Conservation (phyloP, 345 rosid species). For the Cardamine chenopodiifolia region DNA sequence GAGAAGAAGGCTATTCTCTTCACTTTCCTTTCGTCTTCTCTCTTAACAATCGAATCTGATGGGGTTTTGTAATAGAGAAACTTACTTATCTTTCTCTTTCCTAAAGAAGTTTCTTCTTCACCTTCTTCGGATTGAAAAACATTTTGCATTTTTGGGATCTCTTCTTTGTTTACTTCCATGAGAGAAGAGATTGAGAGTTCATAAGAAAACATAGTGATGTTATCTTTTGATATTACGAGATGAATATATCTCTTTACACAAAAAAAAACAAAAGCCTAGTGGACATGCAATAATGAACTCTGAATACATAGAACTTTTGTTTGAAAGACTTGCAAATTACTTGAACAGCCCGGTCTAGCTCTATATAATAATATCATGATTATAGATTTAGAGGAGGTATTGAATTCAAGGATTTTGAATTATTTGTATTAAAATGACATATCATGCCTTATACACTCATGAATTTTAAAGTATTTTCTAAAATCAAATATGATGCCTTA, state of each 20-base stretch:
- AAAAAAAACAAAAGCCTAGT: conserved; percentile 19
- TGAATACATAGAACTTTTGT: neutral
- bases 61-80: conserved; percentile 3
- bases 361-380: no score
- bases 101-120: neutral
- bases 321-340: neutral
- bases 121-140: neutral
- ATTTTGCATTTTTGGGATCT: neutral
- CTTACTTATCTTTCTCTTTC: conserved; percentile 41
- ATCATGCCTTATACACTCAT: no score
- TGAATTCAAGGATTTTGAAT: no score
- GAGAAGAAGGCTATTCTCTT: conserved; percentile 28
- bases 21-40: conserved; percentile 30
- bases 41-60: conserved; percentile 12
- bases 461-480: no score
- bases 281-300: conserved; percentile 21
- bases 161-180: conserved; percentile 28
- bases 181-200: conserved; percentile 24
- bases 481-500: no score
- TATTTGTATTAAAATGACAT: no score
- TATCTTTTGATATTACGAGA: conserved; percentile 7
- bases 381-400: no score
- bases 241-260: neutral
- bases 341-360: neutral
- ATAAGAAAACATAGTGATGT: conserved; percentile 12